Evolutionary conservation across 176 grass and related monocot genomes (phyloP).

Genomic region (Themeda triandra): DNA sequence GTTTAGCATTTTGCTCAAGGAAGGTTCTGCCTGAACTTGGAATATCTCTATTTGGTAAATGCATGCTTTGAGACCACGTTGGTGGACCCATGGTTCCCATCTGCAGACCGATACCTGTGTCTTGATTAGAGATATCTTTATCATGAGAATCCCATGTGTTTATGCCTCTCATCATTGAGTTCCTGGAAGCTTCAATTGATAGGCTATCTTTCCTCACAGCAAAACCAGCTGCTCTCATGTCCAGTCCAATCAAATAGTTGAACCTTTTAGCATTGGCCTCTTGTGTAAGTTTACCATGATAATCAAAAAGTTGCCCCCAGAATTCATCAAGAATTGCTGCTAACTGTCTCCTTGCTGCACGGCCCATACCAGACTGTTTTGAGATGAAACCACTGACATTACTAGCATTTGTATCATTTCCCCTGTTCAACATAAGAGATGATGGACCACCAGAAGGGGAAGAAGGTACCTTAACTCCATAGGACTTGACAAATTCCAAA

Average conservation of each 20-base stretch:
- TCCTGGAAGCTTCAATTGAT: conserved; percentile 38
- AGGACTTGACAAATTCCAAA: conserved; percentile 27
- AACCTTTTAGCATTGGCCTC: conserved; percentile 36
- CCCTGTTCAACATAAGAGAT: conserved; percentile 26
- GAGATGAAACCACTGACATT: conserved; percentile 33
- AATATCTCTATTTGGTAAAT: neutral
- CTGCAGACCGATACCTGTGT: conserved; percentile 33
- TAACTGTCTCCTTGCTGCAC: conserved; percentile 61
- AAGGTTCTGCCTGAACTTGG: conserved; percentile 17
- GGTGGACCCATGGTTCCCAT: conserved; percentile 32
- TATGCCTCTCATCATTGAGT: conserved; percentile 20
- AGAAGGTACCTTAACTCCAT: neutral
- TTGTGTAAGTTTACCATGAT: conserved; percentile 57
- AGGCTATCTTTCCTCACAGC: conserved; percentile 26
- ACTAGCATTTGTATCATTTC: conserved; percentile 27
- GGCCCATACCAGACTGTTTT: conserved; percentile 64
- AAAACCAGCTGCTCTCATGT: conserved; percentile 29
- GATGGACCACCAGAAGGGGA: conserved; percentile 20
- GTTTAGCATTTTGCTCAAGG: conserved; percentile 35
- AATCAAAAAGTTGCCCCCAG: conserved; percentile 72
- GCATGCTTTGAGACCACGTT: conserved; percentile 46
- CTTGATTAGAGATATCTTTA: conserved; percentile 20
- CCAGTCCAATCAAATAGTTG: conserved; percentile 44
- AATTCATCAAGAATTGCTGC: conserved; percentile 66
- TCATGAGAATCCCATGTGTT: conserved; percentile 2